Evolutionary conservation across 352 stramenopile species (phyloP).

Genomic region (Pythium periplocum): DNA sequence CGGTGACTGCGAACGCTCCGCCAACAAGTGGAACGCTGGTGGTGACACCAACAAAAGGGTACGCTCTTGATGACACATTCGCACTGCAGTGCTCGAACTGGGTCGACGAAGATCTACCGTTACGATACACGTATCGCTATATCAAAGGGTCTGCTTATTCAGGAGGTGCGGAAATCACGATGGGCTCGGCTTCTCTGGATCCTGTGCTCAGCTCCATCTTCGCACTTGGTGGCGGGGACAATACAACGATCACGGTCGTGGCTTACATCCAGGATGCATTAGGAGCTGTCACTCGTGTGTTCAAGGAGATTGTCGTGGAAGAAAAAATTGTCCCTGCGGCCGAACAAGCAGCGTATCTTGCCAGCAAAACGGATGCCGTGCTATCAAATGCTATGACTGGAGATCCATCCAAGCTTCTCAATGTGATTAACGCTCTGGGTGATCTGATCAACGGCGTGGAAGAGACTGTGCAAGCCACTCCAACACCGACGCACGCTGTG

Average conservation of each 20-base stretch:
- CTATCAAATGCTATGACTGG: conserved; percentile 41
- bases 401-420: conserved; percentile 55
- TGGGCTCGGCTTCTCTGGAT: conserved; percentile 48
- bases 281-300: conserved; percentile 35
- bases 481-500: conserved; percentile 19
- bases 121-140: conserved; percentile 73
- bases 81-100: conserved; percentile 40
- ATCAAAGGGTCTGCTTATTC: conserved; percentile 52
- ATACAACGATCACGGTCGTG: conserved; percentile 59
- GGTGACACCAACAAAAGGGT: conserved; percentile 35
- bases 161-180: conserved; percentile 37
- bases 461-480: conserved; percentile 14
- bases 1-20: conserved; percentile 40
- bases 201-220: conserved; percentile 47
- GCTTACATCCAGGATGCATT: conserved; percentile 55
- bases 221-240: conserved; percentile 42
- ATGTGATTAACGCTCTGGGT: conserved; percentile 55
- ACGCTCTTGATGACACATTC: conserved; percentile 52
- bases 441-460: conserved; percentile 56
- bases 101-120: conserved; percentile 59
- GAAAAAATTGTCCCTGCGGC: conserved; percentile 31
- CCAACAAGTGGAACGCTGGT: conserved; percentile 42
- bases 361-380: conserved; percentile 44
- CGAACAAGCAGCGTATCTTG: conserved; percentile 46
- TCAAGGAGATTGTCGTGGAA: conserved; percentile 47